phyloP scores from a whole-genome alignment of 352 stramenopile genomes.

The Phytophthora chlamydospora region DNA sequence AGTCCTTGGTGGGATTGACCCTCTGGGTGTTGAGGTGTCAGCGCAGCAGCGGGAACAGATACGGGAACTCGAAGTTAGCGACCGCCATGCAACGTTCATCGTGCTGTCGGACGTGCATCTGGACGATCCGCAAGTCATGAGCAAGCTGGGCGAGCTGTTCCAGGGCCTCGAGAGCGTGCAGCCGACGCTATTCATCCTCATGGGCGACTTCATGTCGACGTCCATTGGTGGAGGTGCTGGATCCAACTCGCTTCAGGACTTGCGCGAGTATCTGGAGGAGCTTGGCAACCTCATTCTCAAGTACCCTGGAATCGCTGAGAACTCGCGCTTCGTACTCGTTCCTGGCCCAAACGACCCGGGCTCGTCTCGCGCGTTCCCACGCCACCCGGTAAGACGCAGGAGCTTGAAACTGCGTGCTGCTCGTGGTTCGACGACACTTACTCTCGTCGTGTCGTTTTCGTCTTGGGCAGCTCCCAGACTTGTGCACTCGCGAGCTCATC shows the following conservation, averaged over 20 bases:
- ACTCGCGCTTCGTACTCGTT: slow-evolving; percentile 92
- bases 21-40: slow-evolving; percentile 84
- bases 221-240: slow-evolving; percentile 73
- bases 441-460: not conserved
- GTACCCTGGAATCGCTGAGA: slow-evolving; percentile 78
- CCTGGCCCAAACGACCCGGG: slow-evolving; percentile 93
- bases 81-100: slow-evolving; percentile 92
- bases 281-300: slow-evolving; percentile 91
- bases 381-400: slow-evolving; percentile 59
- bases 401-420: slow-evolving; percentile 1
- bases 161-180: slow-evolving; percentile 81
- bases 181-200: slow-evolving; percentile 91
- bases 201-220: slow-evolving; percentile 93
- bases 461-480: slow-evolving; percentile 52
- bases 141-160: slow-evolving; percentile 91
- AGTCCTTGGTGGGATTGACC: slow-evolving; percentile 80
- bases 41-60: slow-evolving; percentile 85
- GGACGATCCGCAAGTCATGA: slow-evolving; percentile 91
- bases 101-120: slow-evolving; percentile 94
- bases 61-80: slow-evolving; percentile 70
- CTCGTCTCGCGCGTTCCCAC: slow-evolving; percentile 79
- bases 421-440: slow-evolving; percentile 1
- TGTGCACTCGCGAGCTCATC: slow-evolving; percentile 78
- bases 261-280: slow-evolving; percentile 90
- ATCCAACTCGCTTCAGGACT: slow-evolving; percentile 75